These are phyloP conservation scores for Colletotrichum sp. DNA, from an alignment of 2,329 filamentous ascomycete species.

Conservation along the genomic window DNA sequence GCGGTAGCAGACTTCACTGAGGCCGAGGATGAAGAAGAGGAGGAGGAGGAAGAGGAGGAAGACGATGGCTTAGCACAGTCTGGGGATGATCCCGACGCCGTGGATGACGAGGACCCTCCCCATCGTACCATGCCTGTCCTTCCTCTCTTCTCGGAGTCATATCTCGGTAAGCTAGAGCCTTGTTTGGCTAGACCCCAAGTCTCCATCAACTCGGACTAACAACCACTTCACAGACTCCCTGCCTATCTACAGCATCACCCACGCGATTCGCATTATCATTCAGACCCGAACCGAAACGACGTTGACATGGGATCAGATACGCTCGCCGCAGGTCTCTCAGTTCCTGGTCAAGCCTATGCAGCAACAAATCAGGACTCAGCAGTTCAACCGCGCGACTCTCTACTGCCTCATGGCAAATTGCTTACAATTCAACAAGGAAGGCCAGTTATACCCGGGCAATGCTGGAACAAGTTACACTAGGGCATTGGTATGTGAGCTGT, in stretches of 20 bases:
- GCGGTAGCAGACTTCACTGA: constrained; percentile 71
- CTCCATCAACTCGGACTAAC: not conserved
- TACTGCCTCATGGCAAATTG: constrained; percentile 95
- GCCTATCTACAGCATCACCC: constrained; percentile 89
- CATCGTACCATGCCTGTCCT: constrained; percentile 50
- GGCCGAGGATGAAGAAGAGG: constrained; percentile 60
- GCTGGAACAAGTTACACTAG: constrained; percentile 84
- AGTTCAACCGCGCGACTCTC: constrained; percentile 85
- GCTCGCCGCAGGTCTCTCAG: constrained; percentile 94
- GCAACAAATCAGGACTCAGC: constrained; percentile 80
- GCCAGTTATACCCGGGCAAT: constrained; percentile 80
- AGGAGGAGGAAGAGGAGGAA: constrained; percentile 42
- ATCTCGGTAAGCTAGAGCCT: constrained; percentile 64
- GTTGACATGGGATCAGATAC: constrained; percentile 90
- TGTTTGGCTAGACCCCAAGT: constrained; percentile 1
- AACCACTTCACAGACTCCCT: constrained; percentile 68
- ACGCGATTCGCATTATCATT: constrained; percentile 86
- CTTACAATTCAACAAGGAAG: constrained; percentile 90
- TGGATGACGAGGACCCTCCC: constrained; percentile 39
- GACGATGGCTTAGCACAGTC: constrained; percentile 24
- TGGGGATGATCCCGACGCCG: constrained; percentile 36
- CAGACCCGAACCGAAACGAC: constrained; percentile 89
- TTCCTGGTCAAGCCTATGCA: constrained; percentile 96
- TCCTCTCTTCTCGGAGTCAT: constrained; percentile 80
- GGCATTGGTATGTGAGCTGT: constrained; percentile 86